Evolutionary conservation across 1,139 yeast species (phyloP), one percentile per base, ranked within the genome.

Genomic region (Magnusiomyces sp.): DNA sequence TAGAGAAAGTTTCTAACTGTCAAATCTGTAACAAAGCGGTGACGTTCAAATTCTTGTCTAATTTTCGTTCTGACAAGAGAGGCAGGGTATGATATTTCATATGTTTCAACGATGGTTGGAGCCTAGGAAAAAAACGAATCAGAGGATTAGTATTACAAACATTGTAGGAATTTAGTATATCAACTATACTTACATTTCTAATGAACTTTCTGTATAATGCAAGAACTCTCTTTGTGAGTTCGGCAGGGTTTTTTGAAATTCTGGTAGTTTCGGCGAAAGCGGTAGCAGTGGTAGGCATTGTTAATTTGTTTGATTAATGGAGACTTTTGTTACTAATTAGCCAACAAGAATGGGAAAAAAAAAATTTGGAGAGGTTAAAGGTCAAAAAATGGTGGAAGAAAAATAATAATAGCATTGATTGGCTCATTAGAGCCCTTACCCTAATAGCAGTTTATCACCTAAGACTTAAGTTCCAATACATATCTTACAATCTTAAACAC

Each of bases 11-110:
- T 87, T 57, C 76, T 72, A 41, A 83, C 79, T 33, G 79, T 79
- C 55, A 82, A 67, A 63, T 83, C 88, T 53, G 71, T 70, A 47
- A 85, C 86, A 63, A 74, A 84, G 64, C 95, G 76, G 62, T 87
- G 81, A 71, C 95, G 77, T 70, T 87, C 95, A 60, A 87, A 87
- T 67, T 87, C 95, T 67, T 86, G 95, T 75, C 95, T 81, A 58
- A 87, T 76, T 69, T 83, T 85, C 53, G 95, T 84, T 67, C 87
- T 81, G 55, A 86, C 82, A 56, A 77, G 77, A 41, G 92, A 80
- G n/a, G 84, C 81, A 43, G 95, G 94, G 74, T 83, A 77, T 67
- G 85, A 89, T 66, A 86, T 74, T 69, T 84, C 92, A 68, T 87
- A 87, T 62, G 81, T 74, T 57, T 79, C 82, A 54, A 76, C 64